Evolutionary conservation across 352 stramenopile species (phyloP).

Genomic region (Phytophthora chlamydospora): DNA sequence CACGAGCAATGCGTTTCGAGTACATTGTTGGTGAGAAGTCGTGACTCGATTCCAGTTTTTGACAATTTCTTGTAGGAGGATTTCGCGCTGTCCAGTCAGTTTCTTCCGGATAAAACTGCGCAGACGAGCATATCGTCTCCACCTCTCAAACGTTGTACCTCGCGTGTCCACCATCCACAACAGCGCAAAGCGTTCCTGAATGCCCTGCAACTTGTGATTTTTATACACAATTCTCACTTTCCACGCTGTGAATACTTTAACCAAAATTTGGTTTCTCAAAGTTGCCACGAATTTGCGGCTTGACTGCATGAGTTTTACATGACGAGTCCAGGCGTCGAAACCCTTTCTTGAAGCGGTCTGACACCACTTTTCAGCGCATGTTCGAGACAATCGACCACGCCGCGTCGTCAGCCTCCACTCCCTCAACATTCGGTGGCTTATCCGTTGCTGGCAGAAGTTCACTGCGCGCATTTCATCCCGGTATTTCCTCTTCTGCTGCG

Average conservation of each 20-base stretch:
- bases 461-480: slow-evolving; percentile 13
- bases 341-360: slow-evolving; percentile 11
- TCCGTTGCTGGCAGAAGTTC: slow-evolving; percentile 14
- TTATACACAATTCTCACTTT: slow-evolving; percentile 30
- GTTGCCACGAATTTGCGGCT: slow-evolving; percentile 11
- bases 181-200: slow-evolving; percentile 40
- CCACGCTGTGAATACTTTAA: slow-evolving; percentile 50
- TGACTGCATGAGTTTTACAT: slow-evolving; percentile 9
- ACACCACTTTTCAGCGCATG: slow-evolving; percentile 17
- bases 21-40: slow-evolving; percentile 3
- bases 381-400: slow-evolving; percentile 12
- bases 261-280: slow-evolving; percentile 21
- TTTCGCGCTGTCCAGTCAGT: background rate
- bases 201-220: slow-evolving; percentile 7
- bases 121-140: slow-evolving; percentile 22
- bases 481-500: slow-evolving; percentile 8
- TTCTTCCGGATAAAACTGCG: slow-evolving; percentile 11
- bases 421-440: background rate
- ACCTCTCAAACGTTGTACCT: slow-evolving; percentile 17
- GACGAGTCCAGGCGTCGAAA: slow-evolving; percentile 28
- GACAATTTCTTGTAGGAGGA: slow-evolving; percentile 9
- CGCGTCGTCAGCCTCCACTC: slow-evolving; percentile 6
- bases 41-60: slow-evolving; percentile 17
- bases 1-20: slow-evolving; percentile 1
- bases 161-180: slow-evolving; percentile 34